Conservation (phyloP, 805 yeast species). For the Kregervanrija fluxuum region DNA sequence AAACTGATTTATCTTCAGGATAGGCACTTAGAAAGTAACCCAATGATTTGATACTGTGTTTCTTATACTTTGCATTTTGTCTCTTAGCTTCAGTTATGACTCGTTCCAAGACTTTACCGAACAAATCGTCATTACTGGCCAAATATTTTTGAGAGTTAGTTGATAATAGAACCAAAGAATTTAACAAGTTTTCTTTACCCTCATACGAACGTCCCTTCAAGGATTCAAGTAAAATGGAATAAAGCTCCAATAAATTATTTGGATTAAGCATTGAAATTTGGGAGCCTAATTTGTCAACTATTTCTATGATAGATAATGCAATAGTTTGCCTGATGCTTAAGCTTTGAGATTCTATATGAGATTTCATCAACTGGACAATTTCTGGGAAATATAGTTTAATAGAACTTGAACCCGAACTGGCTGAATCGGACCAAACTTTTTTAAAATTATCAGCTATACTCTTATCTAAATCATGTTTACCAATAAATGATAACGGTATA, state of each 20-base stretch:
- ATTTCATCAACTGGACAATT: conserved; percentile 45
- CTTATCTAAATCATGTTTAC: conserved; percentile 54
- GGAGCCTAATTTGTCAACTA: conserved; percentile 40
- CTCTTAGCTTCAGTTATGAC: conserved; percentile 58
- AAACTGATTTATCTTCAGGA: conserved; percentile 24
- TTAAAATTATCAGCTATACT: conserved; percentile 44
- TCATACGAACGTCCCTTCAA: conserved; percentile 77
- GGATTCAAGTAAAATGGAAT: conserved; percentile 50
- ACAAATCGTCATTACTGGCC: conserved; percentile 22
- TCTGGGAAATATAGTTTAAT: conserved; percentile 64
- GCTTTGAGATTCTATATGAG: conserved; percentile 46
- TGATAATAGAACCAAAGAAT: conserved; percentile 57
- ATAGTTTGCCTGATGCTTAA: conserved; percentile 63
- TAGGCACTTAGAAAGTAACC: conserved; percentile 37
- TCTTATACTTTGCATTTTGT: conserved; percentile 57
- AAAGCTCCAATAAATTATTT: conserved; percentile 29
- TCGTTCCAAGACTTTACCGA: conserved; percentile 33
- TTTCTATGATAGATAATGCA: conserved; percentile 58
- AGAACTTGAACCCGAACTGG: conserved; percentile 68
- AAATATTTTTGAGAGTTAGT: conserved; percentile 37
- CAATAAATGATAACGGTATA: conserved; percentile 75
- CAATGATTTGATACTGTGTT: conserved; percentile 42
- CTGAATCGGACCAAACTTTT: conserved; percentile 69
- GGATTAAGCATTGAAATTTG: conserved; percentile 15
- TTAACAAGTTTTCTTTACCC: conserved; percentile 75